These are phyloP conservation scores for Rhexocercosporidium sp. DNA, from an alignment of 2,329 filamentous ascomycete species.

Conservation along the genomic window DNA sequence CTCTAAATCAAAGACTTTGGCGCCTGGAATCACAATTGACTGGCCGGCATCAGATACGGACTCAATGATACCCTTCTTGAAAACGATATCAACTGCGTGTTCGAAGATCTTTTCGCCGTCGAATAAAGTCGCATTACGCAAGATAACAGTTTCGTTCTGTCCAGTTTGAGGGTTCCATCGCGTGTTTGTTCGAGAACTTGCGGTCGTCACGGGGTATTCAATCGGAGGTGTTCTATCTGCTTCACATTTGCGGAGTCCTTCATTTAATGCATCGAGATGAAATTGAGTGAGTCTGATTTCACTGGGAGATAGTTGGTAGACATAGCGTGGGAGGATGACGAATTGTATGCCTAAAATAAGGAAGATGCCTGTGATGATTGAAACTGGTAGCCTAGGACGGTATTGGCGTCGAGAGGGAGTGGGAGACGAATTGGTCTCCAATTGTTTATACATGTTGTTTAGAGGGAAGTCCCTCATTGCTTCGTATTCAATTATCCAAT, in stretches of 20 bases:
- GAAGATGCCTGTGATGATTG: slow-evolving; percentile 29
- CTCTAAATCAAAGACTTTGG: slow-evolving; percentile 39
- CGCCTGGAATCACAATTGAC: slow-evolving; percentile 29
- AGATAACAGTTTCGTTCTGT: slow-evolving; percentile 45
- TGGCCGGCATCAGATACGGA: slow-evolving; percentile 37
- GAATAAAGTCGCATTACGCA: slow-evolving; percentile 50
- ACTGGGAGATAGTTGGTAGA: slow-evolving; percentile 27
- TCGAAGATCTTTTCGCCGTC: slow-evolving; percentile 47
- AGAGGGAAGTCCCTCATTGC: background rate
- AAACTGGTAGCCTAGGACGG: slow-evolving; percentile 31
- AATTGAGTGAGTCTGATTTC: slow-evolving; percentile 29
- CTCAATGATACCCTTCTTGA: slow-evolving; percentile 47
- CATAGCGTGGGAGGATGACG: slow-evolving; percentile 35
- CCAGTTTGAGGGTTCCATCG: slow-evolving; percentile 48
- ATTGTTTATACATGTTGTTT: slow-evolving; percentile 13
- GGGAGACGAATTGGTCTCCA: background rate
- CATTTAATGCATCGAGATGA: slow-evolving; percentile 32
- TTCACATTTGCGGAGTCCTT: slow-evolving; percentile 37
- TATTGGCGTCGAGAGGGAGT: slow-evolving; percentile 17
- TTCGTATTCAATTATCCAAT: background rate
- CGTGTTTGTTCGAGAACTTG: slow-evolving; percentile 43
- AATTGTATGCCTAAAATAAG: slow-evolving; percentile 34
- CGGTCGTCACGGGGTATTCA: slow-evolving; percentile 34
- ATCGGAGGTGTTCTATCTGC: slow-evolving; percentile 34
- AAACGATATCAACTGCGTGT: slow-evolving; percentile 45